Percentiles rank a stretch among this genome's conserved stretches.
phyloP scores from a whole-genome alignment of 192 early-diverging fungal genomes.

The Linnemannia exigua region DNA sequence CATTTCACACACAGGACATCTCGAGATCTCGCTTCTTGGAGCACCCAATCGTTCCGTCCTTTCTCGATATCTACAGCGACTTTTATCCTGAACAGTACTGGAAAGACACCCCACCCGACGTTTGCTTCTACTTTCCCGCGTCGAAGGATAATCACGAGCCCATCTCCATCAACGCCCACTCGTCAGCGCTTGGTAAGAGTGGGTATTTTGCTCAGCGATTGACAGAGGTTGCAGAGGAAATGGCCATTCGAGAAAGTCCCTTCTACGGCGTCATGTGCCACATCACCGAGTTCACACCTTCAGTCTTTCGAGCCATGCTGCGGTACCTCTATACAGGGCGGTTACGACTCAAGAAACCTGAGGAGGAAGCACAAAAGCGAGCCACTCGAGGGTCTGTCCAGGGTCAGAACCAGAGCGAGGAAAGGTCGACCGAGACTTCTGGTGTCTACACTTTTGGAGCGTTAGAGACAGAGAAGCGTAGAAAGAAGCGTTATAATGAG shows the following conservation, averaged over 20 bases:
- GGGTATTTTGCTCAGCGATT: slow-evolving; percentile 22
- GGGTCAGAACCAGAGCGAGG: too few species aligned
- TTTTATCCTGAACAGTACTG: slow-evolving; percentile 16
- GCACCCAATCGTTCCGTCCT: slow-evolving; percentile 14
- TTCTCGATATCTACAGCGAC: slow-evolving; percentile 31
- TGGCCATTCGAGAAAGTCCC: not conserved
- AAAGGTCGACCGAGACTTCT: not conserved
- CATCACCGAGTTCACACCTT: slow-evolving; percentile 32
- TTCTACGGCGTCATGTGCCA: slow-evolving; percentile 9
- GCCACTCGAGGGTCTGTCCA: not conserved
- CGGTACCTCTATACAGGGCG: slow-evolving; percentile 32
- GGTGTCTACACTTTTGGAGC: not conserved
- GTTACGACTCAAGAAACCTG: not conserved
- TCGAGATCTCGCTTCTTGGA: not conserved
- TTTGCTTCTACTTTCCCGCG: slow-evolving; percentile 33
- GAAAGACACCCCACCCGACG: slow-evolving; percentile 3
- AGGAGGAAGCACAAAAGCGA: not conserved
- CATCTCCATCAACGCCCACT: slow-evolving; percentile 25
- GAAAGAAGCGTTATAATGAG: not conserved
- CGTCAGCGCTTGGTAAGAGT: slow-evolving; percentile 17
- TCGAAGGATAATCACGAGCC: not conserved
- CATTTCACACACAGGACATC: slow-evolving; percentile 36
- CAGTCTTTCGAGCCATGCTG: slow-evolving; percentile 42
- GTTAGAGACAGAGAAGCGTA: not conserved
- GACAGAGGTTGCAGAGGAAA: slow-evolving; percentile 2